Evolutionary conservation across 2,329 filamentous ascomycete species (phyloP).

Genomic region (Colletotrichum ledebouriae): DNA sequence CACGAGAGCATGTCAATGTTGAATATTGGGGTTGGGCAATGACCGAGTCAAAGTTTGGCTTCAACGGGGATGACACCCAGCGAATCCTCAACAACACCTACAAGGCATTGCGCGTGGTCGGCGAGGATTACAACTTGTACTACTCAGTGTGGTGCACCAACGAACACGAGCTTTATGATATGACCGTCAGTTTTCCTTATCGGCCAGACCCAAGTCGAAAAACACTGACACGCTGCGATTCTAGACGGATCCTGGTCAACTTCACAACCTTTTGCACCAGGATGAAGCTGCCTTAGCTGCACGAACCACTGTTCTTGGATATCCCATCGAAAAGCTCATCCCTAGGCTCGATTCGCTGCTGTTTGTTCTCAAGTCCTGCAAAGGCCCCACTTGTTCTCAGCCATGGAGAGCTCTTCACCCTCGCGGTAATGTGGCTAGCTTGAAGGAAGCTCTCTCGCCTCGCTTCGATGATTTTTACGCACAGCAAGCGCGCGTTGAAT

Average conservation of each 20-base stretch:
- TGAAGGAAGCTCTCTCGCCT: slow-evolving; percentile 63
- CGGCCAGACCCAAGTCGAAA: neutral
- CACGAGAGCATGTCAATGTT: slow-evolving; percentile 63
- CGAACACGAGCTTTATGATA: slow-evolving; percentile 62
- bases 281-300: slow-evolving; percentile 38
- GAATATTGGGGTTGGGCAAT: slow-evolving; percentile 65
- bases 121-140: slow-evolving; percentile 63
- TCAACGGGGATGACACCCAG: slow-evolving; percentile 44
- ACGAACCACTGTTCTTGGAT: slow-evolving; percentile 48
- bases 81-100: slow-evolving; percentile 63
- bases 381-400: slow-evolving; percentile 62
- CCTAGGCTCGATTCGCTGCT: slow-evolving; percentile 69
- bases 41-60: slow-evolving; percentile 48
- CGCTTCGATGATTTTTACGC: slow-evolving; percentile 67
- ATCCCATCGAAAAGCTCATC: slow-evolving; percentile 57
- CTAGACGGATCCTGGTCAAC: slow-evolving; percentile 65
- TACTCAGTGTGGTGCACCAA: slow-evolving; percentile 70
- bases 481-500: slow-evolving; percentile 62
- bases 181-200: slow-evolving; percentile 56
- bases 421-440: slow-evolving; percentile 61
- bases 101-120: slow-evolving; percentile 63
- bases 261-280: slow-evolving; percentile 46
- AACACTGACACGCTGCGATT: slow-evolving; percentile 4
- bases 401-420: slow-evolving; percentile 71
- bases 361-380: slow-evolving; percentile 72